phyloP scores from a whole-genome alignment of 2,329 filamentous ascomycete species.

The Plenodomus biglobosus region DNA sequence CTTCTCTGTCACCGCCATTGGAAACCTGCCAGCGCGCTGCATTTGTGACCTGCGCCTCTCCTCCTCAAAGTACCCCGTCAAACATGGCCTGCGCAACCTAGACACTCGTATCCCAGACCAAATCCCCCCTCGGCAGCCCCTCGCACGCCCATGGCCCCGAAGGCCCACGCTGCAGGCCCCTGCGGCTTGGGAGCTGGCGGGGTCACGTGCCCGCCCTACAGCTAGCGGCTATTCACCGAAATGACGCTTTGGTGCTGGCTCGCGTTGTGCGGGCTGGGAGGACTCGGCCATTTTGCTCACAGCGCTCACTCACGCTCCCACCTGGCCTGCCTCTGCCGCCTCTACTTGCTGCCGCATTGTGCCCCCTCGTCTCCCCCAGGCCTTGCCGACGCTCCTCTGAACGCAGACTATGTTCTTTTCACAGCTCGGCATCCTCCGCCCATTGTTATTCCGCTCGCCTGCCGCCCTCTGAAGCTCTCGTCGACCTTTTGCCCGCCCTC shows the following conservation, averaged over 20 bases:
- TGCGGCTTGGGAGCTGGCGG: constrained; percentile 1
- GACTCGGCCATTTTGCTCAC: constrained; percentile 27
- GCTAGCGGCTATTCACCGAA: constrained; percentile 15
- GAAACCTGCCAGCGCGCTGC: constrained; percentile 22
- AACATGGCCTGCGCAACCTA: neutral
- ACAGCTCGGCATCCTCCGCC: constrained; percentile 14
- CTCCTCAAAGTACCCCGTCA: constrained; percentile 7
- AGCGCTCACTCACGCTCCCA: constrained; percentile 32
- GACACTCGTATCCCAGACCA: neutral
- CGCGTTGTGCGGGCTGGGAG: constrained; percentile 14
- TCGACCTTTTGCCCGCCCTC: constrained; percentile 42
- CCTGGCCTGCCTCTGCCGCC: constrained; percentile 25
- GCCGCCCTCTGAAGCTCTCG: constrained; percentile 43
- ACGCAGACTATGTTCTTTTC: constrained; percentile 35
- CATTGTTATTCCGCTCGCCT: constrained; percentile 31
- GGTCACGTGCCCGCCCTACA: constrained; percentile 20
- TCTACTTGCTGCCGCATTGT: constrained; percentile 38
- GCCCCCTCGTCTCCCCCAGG: constrained; percentile 2
- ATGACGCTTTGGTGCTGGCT: constrained; percentile 4
- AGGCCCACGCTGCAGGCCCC: neutral
- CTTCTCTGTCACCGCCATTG: constrained; percentile 19
- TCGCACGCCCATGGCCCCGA: constrained; percentile 1
- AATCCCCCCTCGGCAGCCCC: constrained; percentile 4
- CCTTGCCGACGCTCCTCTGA: constrained; percentile 15
- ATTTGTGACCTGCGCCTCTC: constrained; percentile 25